These are phyloP conservation scores for Arthrobotrys sphaeroides DNA, from an alignment of 2,329 filamentous ascomycete species.

Conservation along the genomic window DNA sequence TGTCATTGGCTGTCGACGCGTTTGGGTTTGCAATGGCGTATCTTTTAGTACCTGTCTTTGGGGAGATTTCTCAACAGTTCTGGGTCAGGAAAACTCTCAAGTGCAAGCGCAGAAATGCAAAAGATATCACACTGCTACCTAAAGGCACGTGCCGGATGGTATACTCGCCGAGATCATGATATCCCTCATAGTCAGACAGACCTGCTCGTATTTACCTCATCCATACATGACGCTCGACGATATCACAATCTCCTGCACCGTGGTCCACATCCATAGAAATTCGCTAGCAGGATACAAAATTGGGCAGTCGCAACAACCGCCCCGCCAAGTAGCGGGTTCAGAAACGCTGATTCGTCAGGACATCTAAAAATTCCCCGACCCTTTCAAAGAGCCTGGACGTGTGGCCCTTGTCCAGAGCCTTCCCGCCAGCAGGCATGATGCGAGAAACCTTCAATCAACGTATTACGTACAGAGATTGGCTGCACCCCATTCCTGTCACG, in stretches of 20 bases:
- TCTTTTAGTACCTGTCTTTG: background rate
- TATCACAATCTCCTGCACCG: background rate
- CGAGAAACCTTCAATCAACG: conserved; percentile 54
- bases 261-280: background rate
- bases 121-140: background rate
- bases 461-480: conserved; percentile 53
- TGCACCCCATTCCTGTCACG: conserved; percentile 34
- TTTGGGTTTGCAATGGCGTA: conserved; percentile 28
- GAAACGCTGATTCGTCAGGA: conserved; percentile 37
- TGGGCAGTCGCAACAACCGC: conserved; percentile 50
- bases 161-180: background rate
- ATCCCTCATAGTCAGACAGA: background rate
- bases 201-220: conserved; percentile 8
- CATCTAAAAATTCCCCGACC: conserved; percentile 43
- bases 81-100: background rate
- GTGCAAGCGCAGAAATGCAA: background rate
- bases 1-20: conserved; percentile 33
- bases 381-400: conserved; percentile 36
- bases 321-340: conserved; percentile 31
- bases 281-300: conserved; percentile 8
- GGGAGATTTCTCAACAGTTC: background rate
- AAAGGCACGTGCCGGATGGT: conserved; percentile 26
- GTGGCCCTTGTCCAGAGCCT: conserved; percentile 39
- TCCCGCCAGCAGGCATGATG: conserved; percentile 53
- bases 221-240: conserved; percentile 5